A percentile compares a stretch with the other conserved stretches of the same genome.
These are phyloP conservation scores for Alternaria ventricosa DNA, from an alignment of 2,329 filamentous ascomycete species.

Conservation along the genomic window DNA sequence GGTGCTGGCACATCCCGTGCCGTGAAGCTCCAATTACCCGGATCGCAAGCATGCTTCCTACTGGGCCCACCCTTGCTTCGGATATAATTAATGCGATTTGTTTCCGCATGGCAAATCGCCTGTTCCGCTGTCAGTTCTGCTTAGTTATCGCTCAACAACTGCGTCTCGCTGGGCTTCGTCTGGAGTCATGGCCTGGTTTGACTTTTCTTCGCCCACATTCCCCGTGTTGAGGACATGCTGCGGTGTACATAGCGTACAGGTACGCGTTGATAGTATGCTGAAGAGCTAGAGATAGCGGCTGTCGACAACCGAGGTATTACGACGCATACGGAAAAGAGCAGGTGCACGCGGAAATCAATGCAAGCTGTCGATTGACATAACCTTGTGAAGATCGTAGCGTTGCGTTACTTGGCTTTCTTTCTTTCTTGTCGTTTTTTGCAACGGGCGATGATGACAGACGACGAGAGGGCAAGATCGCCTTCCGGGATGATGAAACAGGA, in stretches of 20 bases:
- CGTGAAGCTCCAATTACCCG: background rate
- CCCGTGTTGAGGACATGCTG: background rate
- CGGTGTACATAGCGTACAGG: background rate
- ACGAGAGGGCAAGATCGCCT: background rate
- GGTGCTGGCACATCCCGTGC: background rate
- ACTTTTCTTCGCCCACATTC: background rate
- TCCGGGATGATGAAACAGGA: background rate
- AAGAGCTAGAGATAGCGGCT: conserved; percentile 4
- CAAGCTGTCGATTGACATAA: background rate
- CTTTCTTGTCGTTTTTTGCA: background rate
- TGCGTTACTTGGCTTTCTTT: background rate
- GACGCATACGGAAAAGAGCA: conserved; percentile 2
- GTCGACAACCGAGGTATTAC: conserved; percentile 9
- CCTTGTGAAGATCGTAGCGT: background rate
- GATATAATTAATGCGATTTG: background rate
- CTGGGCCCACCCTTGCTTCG: background rate
- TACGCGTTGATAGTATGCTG: background rate
- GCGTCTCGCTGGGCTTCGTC: background rate
- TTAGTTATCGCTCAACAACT: background rate
- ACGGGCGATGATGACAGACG: background rate
- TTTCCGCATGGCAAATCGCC: background rate
- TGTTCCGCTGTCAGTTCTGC: background rate
- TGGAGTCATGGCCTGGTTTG: background rate
- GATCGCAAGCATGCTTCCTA: background rate
- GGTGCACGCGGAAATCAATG: conserved; percentile 3